Conservation (phyloP, 495 filamentous ascomycete species). For the Sphaerosporella brunnea region DNA sequence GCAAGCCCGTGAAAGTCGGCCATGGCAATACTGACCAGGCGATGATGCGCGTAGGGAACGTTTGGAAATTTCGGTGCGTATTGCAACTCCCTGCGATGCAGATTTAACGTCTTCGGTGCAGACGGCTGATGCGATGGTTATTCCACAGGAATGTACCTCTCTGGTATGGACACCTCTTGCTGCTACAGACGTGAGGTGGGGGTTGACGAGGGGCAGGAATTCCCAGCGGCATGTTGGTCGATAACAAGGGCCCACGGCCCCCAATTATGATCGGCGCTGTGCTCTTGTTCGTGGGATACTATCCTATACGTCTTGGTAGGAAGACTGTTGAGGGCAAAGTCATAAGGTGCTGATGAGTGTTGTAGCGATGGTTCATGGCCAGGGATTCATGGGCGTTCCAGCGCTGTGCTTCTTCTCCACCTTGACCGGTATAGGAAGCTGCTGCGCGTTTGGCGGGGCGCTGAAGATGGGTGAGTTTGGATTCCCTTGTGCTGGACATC, state of each 20-base stretch:
- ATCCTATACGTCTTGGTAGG: constrained; percentile 50
- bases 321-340: constrained; percentile 1
- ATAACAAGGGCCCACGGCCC: constrained; percentile 61
- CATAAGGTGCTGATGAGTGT: neutral
- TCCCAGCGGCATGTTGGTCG: constrained; percentile 73
- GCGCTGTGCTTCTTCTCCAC: constrained; percentile 66
- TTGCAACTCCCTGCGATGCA: too few species aligned
- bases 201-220: constrained; percentile 41
- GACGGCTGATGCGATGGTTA: constrained; percentile 2
- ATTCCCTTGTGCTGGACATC: neutral
- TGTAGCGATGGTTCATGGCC: constrained; percentile 36
- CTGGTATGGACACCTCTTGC: constrained; percentile 7
- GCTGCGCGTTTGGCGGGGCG: constrained; percentile 65
- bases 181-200: constrained; percentile 10
- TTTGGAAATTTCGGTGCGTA: constrained; percentile 64
- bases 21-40: too few species aligned
- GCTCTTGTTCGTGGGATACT: constrained; percentile 58
- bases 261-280: constrained; percentile 57
- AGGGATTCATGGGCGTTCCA: constrained; percentile 45
- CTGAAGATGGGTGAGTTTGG: constrained; percentile 48
- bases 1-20: too few species aligned
- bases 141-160: constrained; percentile 4
- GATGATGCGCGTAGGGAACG: constrained; percentile 46
- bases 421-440: constrained; percentile 72
- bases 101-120: too few species aligned